A percentile compares a stretch with the other conserved stretches of the same genome.
Conservation (phyloP, 345 rosid species). For the Aquilaria yunnanensis region DNA sequence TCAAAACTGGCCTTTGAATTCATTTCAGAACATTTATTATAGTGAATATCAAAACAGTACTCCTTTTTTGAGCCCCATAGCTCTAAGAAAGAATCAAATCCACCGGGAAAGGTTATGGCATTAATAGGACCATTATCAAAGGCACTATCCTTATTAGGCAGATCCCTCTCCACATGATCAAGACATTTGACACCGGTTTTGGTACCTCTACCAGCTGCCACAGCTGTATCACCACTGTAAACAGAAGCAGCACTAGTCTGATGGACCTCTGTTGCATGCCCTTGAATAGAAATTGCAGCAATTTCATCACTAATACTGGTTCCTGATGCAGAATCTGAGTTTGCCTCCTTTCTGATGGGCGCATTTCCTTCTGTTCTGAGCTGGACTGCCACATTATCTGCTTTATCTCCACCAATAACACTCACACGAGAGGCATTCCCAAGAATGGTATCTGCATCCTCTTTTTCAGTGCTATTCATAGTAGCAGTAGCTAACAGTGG, state of each 20-base stretch:
- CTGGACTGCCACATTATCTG: conserved; percentile 24
- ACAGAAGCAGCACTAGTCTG: conserved; percentile 13
- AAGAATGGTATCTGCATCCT: conserved; percentile 21
- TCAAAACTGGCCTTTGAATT: conserved; percentile 51
- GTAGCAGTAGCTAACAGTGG: conserved; percentile 34
- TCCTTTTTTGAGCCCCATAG: conserved; percentile 61
- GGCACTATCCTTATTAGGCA: conserved; percentile 25
- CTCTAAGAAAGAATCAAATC: conserved; percentile 86
- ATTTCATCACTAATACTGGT: conserved; percentile 15
- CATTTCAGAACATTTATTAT: conserved; percentile 43
- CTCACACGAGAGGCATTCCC: conserved; percentile 26
- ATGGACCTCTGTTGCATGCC: conserved; percentile 20
- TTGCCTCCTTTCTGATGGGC: conserved; percentile 24
- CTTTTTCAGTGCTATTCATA: conserved; percentile 24
- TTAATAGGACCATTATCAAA: conserved; percentile 65
- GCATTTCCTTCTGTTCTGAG: conserved; percentile 26
- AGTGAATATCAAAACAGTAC: conserved; percentile 86
- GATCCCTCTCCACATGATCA: conserved; percentile 12
- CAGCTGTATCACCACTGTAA: conserved; percentile 16
- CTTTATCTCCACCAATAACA: conserved; percentile 20
- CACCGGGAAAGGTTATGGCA: conserved; percentile 59
- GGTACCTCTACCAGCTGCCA: conserved; percentile 21
- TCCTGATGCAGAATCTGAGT: conserved; percentile 21
- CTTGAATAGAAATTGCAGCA: conserved; percentile 23
- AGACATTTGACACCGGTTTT: conserved; percentile 8